phyloP scores from a whole-genome alignment of 208 protist genomes.

The Novymonas esmeraldas region DNA sequence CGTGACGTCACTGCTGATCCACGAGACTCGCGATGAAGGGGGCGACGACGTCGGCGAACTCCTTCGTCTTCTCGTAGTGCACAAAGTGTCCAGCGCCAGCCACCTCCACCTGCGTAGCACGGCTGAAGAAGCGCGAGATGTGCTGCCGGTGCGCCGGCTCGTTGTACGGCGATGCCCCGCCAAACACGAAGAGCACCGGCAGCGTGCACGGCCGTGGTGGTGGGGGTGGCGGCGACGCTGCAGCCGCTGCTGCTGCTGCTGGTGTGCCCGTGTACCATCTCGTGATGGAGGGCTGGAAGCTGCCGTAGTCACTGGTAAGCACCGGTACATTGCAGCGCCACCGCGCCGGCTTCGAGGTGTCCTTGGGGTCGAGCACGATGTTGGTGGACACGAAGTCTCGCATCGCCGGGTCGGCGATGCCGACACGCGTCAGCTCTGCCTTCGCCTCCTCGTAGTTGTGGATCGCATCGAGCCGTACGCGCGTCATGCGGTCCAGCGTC shows the following conservation, averaged over 20 bases:
- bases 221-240: neutral
- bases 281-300: conserved; percentile 55
- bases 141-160: conserved; percentile 31
- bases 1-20: neutral
- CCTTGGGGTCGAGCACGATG: conserved; percentile 36
- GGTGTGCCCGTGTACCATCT: conserved; percentile 40
- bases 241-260: neutral
- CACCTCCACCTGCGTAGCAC: conserved; percentile 64
- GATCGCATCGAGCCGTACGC: conserved; percentile 48
- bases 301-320: conserved; percentile 45
- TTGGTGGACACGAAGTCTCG: conserved; percentile 84
- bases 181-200: conserved; percentile 87
- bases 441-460: conserved; percentile 53
- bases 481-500: conserved; percentile 63
- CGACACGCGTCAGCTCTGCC: conserved; percentile 57
- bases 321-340: conserved; percentile 68
- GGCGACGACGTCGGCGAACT: conserved; percentile 63
- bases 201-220: conserved; percentile 56
- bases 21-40: conserved; percentile 60
- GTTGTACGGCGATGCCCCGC: conserved; percentile 80
- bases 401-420: conserved; percentile 65
- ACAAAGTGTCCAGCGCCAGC: conserved; percentile 81
- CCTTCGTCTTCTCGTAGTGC: conserved; percentile 82
- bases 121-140: conserved; percentile 67
- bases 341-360: conserved; percentile 28